phyloP scores from a whole-genome alignment of 2,329 filamentous ascomycete genomes.

The Neocucurbitaria cava region DNA sequence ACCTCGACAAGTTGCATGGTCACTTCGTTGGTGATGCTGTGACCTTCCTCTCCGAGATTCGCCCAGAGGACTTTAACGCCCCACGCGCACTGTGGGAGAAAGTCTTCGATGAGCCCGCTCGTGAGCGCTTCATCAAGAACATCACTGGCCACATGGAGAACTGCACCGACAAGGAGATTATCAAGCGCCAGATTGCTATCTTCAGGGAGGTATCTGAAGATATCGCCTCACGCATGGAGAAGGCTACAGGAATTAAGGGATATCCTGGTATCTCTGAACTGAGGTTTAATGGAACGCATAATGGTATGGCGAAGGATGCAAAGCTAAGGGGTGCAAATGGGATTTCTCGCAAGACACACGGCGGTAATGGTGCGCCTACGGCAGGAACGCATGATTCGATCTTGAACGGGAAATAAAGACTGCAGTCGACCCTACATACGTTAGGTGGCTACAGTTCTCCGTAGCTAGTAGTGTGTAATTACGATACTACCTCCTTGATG shows the following conservation, averaged over 20 bases:
- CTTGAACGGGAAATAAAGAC: neutral
- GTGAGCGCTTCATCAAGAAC: constrained; percentile 66
- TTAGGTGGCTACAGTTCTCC: neutral
- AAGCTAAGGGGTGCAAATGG: constrained; percentile 61
- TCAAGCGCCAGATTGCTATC: constrained; percentile 70
- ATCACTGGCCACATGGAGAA: constrained; percentile 67
- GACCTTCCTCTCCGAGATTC: constrained; percentile 60
- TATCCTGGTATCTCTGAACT: constrained; percentile 64
- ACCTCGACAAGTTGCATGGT: constrained; percentile 59
- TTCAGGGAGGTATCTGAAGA: constrained; percentile 69
- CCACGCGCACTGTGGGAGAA: constrained; percentile 67
- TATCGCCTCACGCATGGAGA: constrained; percentile 65
- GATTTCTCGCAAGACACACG: constrained; percentile 45
- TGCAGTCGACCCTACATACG: neutral
- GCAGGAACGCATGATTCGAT: constrained; percentile 49
- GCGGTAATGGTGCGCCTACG: constrained; percentile 59
- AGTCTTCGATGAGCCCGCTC: constrained; percentile 66
- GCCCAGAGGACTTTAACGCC: constrained; percentile 62
- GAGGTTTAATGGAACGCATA: constrained; percentile 67
- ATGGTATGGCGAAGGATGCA: constrained; percentile 62
- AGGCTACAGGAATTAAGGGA: constrained; percentile 67
- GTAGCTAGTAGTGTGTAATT: neutral
- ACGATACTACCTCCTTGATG: too few species aligned
- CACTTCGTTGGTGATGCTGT: constrained; percentile 59
- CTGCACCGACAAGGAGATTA: constrained; percentile 65